A percentile compares a stretch with the other conserved stretches of the same genome.
These are phyloP conservation scores for Fusarium sp. DNA, from an alignment of 2,329 filamentous ascomycete genomes.

Conservation along the genomic window DNA sequence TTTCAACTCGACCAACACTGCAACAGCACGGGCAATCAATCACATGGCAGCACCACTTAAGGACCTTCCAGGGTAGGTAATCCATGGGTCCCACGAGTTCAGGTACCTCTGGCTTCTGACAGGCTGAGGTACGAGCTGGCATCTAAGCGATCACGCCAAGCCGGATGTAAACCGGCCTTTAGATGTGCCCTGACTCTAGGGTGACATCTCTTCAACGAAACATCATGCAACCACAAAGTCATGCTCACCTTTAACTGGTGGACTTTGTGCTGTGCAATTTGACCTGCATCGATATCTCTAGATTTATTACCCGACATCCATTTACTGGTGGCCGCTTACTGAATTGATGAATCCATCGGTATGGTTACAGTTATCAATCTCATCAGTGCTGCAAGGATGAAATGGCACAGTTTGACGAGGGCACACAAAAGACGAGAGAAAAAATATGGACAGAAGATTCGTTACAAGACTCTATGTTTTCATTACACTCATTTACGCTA, in stretches of 20 bases:
- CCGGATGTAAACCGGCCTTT: background rate
- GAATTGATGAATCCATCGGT: background rate
- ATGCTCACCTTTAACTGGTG: background rate
- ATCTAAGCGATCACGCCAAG: constrained; percentile 1
- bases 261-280: background rate
- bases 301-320: background rate
- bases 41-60: background rate
- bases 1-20: background rate
- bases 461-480: background rate
- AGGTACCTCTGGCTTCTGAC: background rate
- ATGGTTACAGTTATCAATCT: background rate
- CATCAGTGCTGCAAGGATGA: background rate
- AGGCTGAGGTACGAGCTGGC: background rate
- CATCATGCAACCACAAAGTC: background rate
- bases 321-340: background rate
- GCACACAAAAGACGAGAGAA: background rate
- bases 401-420: background rate
- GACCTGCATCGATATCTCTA: background rate
- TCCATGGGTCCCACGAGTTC: background rate
- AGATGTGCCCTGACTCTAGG: background rate
- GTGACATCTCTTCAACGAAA: background rate
- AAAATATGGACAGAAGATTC: background rate
- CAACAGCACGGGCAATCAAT: background rate
- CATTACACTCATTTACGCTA: constrained; percentile 22
- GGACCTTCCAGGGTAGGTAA: background rate